A percentile compares a stretch with the other conserved stretches of the same genome.
phyloP scores from a whole-genome alignment of 2,329 filamentous ascomycete species.

The Tolypocladium nubicola region DNA sequence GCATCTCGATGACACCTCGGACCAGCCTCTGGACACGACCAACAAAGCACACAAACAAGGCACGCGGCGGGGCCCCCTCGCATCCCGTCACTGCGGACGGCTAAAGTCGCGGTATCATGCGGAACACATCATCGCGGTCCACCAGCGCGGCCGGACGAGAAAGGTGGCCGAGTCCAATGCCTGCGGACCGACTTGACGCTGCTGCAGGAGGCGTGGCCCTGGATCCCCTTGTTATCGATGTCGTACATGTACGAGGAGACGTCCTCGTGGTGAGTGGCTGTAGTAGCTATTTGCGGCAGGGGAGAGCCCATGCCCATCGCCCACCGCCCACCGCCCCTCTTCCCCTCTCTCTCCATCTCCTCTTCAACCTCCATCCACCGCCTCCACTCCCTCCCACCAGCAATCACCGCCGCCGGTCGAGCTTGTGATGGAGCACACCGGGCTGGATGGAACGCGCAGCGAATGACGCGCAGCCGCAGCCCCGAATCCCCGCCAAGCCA shows the following conservation, averaged over 20 bases:
- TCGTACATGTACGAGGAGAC: not conserved
- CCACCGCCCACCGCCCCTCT: not conserved
- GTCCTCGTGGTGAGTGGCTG: not conserved
- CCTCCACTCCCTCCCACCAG: not conserved
- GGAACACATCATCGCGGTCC: not conserved
- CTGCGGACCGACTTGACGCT: not conserved
- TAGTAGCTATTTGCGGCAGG: not conserved
- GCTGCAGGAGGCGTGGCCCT: not conserved
- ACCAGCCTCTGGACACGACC: not conserved
- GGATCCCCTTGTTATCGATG: not conserved
- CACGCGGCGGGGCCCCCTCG: not conserved
- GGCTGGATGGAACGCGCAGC: not conserved
- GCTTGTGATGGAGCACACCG: not conserved
- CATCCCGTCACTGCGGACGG: not conserved
- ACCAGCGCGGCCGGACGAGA: not conserved
- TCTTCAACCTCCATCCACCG: not conserved
- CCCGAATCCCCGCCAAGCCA: not conserved
- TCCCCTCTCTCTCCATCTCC: not conserved
- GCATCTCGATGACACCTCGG: not conserved
- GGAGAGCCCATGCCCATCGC: not conserved
- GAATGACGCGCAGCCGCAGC: not conserved
- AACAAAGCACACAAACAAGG: not conserved
- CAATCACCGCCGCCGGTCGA: not conserved
- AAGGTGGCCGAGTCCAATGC: not conserved
- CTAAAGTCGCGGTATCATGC: not conserved